These are phyloP conservation scores for Leccinum sublutescens DNA, from an alignment of 768 basidiomycete species.

Conservation along the genomic window DNA sequence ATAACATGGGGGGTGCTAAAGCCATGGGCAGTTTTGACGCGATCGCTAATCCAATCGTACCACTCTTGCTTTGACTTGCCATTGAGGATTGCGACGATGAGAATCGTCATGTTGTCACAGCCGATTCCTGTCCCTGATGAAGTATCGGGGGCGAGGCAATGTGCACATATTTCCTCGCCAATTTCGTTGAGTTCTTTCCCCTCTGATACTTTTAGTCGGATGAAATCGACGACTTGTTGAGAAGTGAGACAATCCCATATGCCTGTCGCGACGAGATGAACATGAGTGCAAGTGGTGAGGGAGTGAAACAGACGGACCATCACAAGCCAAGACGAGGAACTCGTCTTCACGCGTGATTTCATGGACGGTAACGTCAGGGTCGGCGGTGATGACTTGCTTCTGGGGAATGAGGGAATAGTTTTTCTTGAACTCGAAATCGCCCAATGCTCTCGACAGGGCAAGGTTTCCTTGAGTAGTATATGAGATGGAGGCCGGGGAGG, in stretches of 20 bases:
- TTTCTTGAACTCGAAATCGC: slow-evolving; percentile 99
- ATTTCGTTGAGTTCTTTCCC: slow-evolving; percentile 80
- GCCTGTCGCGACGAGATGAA: slow-evolving; percentile 45
- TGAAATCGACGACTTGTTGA: slow-evolving; percentile 88
- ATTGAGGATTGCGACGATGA: slow-evolving; percentile 84
- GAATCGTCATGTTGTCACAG: slow-evolving; percentile 98
- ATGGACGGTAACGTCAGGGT: slow-evolving; percentile 89
- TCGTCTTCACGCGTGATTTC: slow-evolving; percentile 87
- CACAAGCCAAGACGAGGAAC: slow-evolving; percentile 95
- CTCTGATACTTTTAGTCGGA: slow-evolving; percentile 77
- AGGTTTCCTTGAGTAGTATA: slow-evolving; percentile 69
- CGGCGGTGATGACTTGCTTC: slow-evolving; percentile 89
- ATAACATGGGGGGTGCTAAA: slow-evolving; percentile 72
- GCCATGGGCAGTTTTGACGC: slow-evolving; percentile 74
- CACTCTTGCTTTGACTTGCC: slow-evolving; percentile 90
- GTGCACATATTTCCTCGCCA: slow-evolving; percentile 85
- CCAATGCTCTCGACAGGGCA: slow-evolving; percentile 90
- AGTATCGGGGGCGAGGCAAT: slow-evolving; percentile 92
- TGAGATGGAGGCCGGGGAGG: background rate
- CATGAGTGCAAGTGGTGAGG: slow-evolving; percentile 1
- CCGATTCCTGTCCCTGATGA: slow-evolving; percentile 90
- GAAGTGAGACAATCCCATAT: slow-evolving; percentile 98
- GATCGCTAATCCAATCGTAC: slow-evolving; percentile 85
- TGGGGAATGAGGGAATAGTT: slow-evolving; percentile 79
- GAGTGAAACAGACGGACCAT: slow-evolving; percentile 55